phyloP scores from a whole-genome alignment of 768 basidiomycete species.

The Tremella yokohamensis region DNA sequence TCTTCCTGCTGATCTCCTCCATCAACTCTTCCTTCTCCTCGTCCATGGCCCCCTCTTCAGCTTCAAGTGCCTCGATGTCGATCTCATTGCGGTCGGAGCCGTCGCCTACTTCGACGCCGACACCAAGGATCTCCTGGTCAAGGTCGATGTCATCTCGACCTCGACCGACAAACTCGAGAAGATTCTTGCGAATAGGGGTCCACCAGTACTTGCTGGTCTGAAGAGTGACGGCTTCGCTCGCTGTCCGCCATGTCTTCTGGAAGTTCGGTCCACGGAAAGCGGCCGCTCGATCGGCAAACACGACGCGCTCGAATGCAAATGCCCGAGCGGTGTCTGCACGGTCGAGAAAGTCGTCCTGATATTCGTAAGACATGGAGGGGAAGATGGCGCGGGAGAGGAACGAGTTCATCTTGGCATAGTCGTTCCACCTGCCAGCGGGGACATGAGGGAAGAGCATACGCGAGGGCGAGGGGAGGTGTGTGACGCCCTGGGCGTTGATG shows the following conservation, averaged over 20 bases:
- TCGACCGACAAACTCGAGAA: slow-evolving; percentile 68
- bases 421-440: slow-evolving; percentile 76
- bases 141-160: slow-evolving; percentile 19
- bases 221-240: slow-evolving; percentile 69
- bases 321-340: slow-evolving; percentile 65
- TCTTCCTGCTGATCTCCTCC: slow-evolving; percentile 35
- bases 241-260: slow-evolving; percentile 68
- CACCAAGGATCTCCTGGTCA: slow-evolving; percentile 20
- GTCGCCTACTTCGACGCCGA: slow-evolving; percentile 28
- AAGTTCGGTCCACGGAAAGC: slow-evolving; percentile 70
- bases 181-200: slow-evolving; percentile 66
- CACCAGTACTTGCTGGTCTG: slow-evolving; percentile 80
- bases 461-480: slow-evolving; percentile 67
- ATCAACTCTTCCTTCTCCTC: slow-evolving; percentile 40
- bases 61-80: slow-evolving; percentile 37
- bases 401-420: slow-evolving; percentile 88
- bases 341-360: slow-evolving; percentile 76
- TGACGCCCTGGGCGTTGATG: slow-evolving; percentile 65
- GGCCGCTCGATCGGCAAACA: slow-evolving; percentile 80
- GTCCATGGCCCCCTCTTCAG: slow-evolving; percentile 44
- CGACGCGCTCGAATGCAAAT: slow-evolving; percentile 79
- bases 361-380: slow-evolving; percentile 76
- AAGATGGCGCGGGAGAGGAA: slow-evolving; percentile 75
- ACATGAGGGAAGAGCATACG: slow-evolving; percentile 73
- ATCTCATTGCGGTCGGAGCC: slow-evolving; percentile 20